Evolutionary conservation across 805 yeast genomes (phyloP).

Genomic region (Saccharomyces kudriavzevii): DNA sequence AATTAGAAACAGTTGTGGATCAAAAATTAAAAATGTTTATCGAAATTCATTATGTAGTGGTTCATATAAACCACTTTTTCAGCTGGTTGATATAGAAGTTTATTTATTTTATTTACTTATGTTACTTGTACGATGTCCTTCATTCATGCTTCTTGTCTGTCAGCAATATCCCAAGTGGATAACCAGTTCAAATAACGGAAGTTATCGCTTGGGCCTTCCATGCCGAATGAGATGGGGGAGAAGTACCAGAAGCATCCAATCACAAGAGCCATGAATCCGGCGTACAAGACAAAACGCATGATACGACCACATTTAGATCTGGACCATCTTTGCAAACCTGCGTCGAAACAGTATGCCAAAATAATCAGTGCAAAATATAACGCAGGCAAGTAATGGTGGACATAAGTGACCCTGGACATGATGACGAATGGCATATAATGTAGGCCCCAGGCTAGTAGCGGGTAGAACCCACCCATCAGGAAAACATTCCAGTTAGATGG

Average conservation of each 20-base stretch:
- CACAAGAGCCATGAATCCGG: conserved; percentile 35
- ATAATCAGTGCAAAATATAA: conserved; percentile 65
- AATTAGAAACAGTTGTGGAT: background rate
- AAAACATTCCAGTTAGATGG: conserved; percentile 42
- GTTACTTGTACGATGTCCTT: background rate
- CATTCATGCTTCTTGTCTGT: conserved; percentile 7
- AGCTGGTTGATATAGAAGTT: background rate
- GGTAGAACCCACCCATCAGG: conserved; percentile 66
- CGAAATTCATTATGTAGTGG: background rate
- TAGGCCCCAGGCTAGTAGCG: conserved; percentile 74
- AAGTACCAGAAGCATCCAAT: conserved; percentile 51
- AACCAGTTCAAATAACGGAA: conserved; percentile 44
- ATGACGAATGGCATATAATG: conserved; percentile 68
- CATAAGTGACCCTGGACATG: conserved; percentile 82
- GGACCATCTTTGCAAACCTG: conserved; percentile 29
- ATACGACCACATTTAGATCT: conserved; percentile 21
- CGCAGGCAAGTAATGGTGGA: conserved; percentile 81
- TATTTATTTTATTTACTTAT: background rate
- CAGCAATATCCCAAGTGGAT: conserved; percentile 38
- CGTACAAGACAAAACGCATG: conserved; percentile 32
- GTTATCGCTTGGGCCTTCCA: conserved; percentile 40
- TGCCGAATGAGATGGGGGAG: conserved; percentile 58
- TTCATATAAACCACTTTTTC: background rate
- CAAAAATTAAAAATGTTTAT: background rate
- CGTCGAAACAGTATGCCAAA: conserved; percentile 46